These are phyloP conservation scores for Fusarium foetens DNA, from an alignment of 2,329 filamentous ascomycete species.

Conservation along the genomic window DNA sequence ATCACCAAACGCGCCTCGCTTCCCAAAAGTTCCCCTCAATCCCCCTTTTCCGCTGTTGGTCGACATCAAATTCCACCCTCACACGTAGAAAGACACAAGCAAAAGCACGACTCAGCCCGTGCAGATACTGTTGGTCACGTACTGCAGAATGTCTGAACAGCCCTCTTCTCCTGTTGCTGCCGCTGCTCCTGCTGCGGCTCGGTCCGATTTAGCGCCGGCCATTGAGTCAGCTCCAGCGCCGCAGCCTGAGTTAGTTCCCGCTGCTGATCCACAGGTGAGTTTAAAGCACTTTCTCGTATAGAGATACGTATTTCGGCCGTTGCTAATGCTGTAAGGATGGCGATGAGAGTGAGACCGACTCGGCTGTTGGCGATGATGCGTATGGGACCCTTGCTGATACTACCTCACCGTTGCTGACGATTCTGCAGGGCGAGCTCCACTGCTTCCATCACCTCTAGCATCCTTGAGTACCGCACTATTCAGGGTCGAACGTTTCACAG, in stretches of 20 bases:
- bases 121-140: background rate
- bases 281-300: background rate
- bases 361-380: conserved; percentile 31
- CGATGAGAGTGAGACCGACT: conserved; percentile 25
- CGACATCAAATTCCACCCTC: background rate
- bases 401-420: background rate
- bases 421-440: conserved; percentile 35
- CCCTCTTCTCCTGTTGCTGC: background rate
- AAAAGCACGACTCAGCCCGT: background rate
- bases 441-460: conserved; percentile 38
- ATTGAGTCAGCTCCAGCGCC: conserved; percentile 22
- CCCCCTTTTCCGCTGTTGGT: background rate
- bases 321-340: conserved; percentile 12
- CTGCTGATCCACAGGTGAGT: conserved; percentile 30
- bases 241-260: conserved; percentile 32
- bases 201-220: conserved; percentile 21
- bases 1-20: background rate
- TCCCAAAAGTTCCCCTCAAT: background rate
- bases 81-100: background rate
- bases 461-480: conserved; percentile 39
- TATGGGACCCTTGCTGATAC: background rate
- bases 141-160: conserved; percentile 13
- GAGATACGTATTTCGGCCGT: background rate
- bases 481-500: conserved; percentile 41
- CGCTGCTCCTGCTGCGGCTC: conserved; percentile 6